Evolutionary conservation across 176 grass and related monocot species (phyloP), one percentile per base, ranked within the genome.

Genomic region (Raddia guianensis): DNA sequence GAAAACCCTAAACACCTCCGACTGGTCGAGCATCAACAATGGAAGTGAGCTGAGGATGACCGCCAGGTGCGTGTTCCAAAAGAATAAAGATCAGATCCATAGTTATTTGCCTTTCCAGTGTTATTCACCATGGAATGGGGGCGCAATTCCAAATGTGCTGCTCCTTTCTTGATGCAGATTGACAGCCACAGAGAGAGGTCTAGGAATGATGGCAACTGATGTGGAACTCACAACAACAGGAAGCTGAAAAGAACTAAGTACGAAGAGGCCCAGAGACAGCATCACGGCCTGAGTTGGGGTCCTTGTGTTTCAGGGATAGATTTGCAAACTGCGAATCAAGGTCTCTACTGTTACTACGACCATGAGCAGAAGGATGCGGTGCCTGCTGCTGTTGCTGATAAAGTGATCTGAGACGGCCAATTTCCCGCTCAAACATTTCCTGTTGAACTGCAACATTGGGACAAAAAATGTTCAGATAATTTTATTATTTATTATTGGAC

Each of bases 381-480:
- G 83, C 27, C 37, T 91, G 94, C 3, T 90, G 86, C 45, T 92
- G 95, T 40, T 93, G 95, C 77, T 91, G 95, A 89, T 93, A 93
- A 33, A 95, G 33, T 2, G 47, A 86, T 76, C 88, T 86, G 67
- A 99, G 86, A 68, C 87, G 90, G 66, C 84, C 76, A 27, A 95
- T 87, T 85, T 95, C 96, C 86, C 85, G 82, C 82, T 99, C 96
- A 86, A 99, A 93, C 90, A 99, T 99, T 83, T 95, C 96, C 70
- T 99, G 92, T 82, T 99, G 96, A 84, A 91, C 96, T 99, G 84
- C 80, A 90, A 86, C 47, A 75, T 88, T 32, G 27, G 37, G 89
- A 65, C 66, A 68, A 68, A 45, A 55, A 59, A 90, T 67, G 63
- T 63, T 79, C 42, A 74, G 73, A 54, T 8, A 27, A 83, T 68